phyloP scores from a whole-genome alignment of 805 yeast species.

The Metschnikowia rubicola region DNA sequence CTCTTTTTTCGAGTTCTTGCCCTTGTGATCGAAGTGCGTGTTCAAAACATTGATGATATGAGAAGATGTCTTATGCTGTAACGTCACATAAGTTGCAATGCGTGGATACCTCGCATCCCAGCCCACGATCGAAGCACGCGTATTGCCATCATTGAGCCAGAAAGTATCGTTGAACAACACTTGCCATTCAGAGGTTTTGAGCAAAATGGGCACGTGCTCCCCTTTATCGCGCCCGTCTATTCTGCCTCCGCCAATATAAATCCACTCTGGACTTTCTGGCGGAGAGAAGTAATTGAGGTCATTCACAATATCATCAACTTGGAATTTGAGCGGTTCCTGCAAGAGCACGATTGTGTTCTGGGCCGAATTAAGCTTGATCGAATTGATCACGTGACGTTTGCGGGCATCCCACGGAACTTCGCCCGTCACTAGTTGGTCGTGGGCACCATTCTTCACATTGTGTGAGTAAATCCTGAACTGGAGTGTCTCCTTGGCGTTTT shows the following conservation, averaged over 20 bases:
- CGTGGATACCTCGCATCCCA: slow-evolving; percentile 23
- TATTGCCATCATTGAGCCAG: slow-evolving; percentile 17
- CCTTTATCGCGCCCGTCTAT: slow-evolving; percentile 16
- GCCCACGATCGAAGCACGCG: slow-evolving; percentile 11
- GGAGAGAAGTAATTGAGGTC: slow-evolving; percentile 12
- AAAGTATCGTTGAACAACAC: slow-evolving; percentile 16
- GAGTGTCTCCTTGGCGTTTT: slow-evolving; percentile 13
- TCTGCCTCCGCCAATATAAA: slow-evolving; percentile 17
- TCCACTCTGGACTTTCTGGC: slow-evolving; percentile 14
- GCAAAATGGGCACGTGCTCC: slow-evolving; percentile 20
- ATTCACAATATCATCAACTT: slow-evolving; percentile 17
- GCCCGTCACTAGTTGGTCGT: slow-evolving; percentile 20
- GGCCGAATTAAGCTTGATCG: slow-evolving; percentile 20
- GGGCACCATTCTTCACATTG: slow-evolving; percentile 32
- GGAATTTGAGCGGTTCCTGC: slow-evolving; percentile 19
- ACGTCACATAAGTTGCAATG: slow-evolving; percentile 18
- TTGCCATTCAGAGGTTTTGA: slow-evolving; percentile 16
- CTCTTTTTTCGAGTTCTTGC: slow-evolving; percentile 11
- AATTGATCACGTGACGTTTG: slow-evolving; percentile 12
- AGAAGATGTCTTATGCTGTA: slow-evolving; percentile 10
- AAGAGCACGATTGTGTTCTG: slow-evolving; percentile 19
- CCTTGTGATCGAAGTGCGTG: slow-evolving; percentile 22
- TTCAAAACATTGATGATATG: slow-evolving; percentile 19
- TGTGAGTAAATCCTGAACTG: slow-evolving; percentile 35
- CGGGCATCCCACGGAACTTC: slow-evolving; percentile 28